phyloP scores from a whole-genome alignment of 768 basidiomycete genomes.

The Crucibulum laeve region DNA sequence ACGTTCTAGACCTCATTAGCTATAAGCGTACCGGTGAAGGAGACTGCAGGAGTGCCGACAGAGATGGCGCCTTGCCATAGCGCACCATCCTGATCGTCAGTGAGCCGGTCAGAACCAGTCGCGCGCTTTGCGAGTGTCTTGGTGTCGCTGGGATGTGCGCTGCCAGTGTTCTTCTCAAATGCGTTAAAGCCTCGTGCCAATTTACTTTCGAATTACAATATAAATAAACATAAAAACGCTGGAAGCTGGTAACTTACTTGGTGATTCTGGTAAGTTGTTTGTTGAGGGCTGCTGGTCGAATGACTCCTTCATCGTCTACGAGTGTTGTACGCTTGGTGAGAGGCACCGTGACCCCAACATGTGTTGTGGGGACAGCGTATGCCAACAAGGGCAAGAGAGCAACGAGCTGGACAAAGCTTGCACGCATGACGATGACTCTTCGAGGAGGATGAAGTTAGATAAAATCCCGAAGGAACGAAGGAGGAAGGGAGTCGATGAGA shows the following conservation, averaged over 20 bases:
- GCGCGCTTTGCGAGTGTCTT: constrained; percentile 18
- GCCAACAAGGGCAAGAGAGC: constrained; percentile 6
- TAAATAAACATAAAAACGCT: background rate
- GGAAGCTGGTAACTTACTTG: constrained; percentile 11
- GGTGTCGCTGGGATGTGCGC: constrained; percentile 25
- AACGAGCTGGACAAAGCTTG: constrained; percentile 4
- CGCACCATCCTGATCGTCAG: constrained; percentile 26
- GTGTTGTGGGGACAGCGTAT: constrained; percentile 9
- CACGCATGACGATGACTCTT: background rate
- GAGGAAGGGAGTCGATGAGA: background rate
- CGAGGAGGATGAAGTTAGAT: too few species aligned
- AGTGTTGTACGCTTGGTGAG: constrained; percentile 20
- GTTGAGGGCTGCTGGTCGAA: constrained; percentile 16
- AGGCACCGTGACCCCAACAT: constrained; percentile 16
- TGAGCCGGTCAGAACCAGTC: constrained; percentile 24
- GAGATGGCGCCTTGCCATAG: constrained; percentile 43
- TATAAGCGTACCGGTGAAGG: constrained; percentile 32
- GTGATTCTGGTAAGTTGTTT: constrained; percentile 14
- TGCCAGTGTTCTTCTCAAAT: constrained; percentile 41
- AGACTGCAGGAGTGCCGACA: constrained; percentile 42
- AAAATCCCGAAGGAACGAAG: too few species aligned
- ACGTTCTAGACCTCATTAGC: background rate
- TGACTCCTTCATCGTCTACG: constrained; percentile 18
- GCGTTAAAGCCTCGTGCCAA: constrained; percentile 35
- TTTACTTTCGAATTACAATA: constrained; percentile 32